Conservation (phyloP, 495 filamentous ascomycete genomes). For the Haplographium delicatum region DNA sequence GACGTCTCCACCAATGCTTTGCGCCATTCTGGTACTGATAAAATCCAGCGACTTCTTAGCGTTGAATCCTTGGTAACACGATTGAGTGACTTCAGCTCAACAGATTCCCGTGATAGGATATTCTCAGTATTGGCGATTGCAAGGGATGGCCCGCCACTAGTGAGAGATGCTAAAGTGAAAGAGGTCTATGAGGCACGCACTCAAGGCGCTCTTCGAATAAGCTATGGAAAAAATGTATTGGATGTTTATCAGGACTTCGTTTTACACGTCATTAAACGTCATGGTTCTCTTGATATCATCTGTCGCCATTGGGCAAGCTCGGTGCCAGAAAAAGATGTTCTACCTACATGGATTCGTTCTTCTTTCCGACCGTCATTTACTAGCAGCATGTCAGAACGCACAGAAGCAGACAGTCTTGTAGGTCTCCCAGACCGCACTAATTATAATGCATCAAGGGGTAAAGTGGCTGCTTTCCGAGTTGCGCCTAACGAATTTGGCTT, state of each 20-base stretch:
- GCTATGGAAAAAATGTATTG: not conserved
- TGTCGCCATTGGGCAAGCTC: slow-evolving; percentile 8
- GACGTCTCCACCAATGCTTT: slow-evolving; percentile 31
- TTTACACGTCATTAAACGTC: not conserved
- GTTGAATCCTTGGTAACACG: slow-evolving; percentile 5
- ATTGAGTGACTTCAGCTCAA: not conserved
- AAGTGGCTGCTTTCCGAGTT: not conserved
- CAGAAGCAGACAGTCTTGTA: slow-evolving; percentile 7
- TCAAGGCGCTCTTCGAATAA: not conserved
- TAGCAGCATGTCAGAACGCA: slow-evolving; percentile 5
- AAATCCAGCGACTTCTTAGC: slow-evolving; percentile 1
- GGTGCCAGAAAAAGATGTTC: not conserved
- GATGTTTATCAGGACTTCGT: slow-evolving; percentile 3
- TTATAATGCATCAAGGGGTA: slow-evolving; percentile 3
- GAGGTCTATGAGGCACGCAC: not conserved
- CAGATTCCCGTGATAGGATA: slow-evolving; percentile 4
- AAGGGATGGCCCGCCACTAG: slow-evolving; percentile 1
- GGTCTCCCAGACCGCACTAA: slow-evolving; percentile 28
- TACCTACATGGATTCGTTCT: slow-evolving; percentile 10
- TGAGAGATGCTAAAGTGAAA: not conserved
- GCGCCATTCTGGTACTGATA: slow-evolving; percentile 7
- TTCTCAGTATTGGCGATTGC: slow-evolving; percentile 4
- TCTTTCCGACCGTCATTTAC: slow-evolving; percentile 6
- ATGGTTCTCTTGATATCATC: slow-evolving; percentile 4
- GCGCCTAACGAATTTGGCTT: not conserved